Percentiles rank a stretch among this genome's conserved stretches.
phyloP scores from a whole-genome alignment of 2,329 filamentous ascomycete genomes.

The Ascochyta lentis region DNA sequence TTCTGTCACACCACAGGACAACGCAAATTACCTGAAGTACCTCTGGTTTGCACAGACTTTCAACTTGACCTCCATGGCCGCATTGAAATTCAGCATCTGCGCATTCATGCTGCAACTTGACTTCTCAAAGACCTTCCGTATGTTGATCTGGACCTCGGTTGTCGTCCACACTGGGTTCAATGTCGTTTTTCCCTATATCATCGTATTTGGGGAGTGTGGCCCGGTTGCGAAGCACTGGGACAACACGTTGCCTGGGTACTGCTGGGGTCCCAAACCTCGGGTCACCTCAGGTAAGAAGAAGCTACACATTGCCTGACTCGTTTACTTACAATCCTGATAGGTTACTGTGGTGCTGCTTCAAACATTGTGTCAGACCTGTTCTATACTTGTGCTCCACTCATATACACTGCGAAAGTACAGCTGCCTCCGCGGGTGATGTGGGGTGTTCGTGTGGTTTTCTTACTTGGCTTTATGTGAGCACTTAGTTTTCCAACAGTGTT shows the following conservation, averaged over 20 bases:
- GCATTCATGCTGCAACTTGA: constrained; percentile 14
- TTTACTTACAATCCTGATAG: background rate
- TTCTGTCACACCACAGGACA: background rate
- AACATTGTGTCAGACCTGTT: constrained; percentile 18
- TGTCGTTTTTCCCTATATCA: constrained; percentile 7
- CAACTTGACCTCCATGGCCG: constrained; percentile 15
- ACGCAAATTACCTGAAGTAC: background rate
- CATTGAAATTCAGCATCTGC: constrained; percentile 17
- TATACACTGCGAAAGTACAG: constrained; percentile 13
- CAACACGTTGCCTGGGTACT: constrained; percentile 2
- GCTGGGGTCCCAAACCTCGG: constrained; percentile 10
- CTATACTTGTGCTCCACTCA: constrained; percentile 14
- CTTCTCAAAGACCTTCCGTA: constrained; percentile 10
- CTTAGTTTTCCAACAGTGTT: too few species aligned
- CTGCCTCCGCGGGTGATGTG: constrained; percentile 6
- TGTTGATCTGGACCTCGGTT: constrained; percentile 3
- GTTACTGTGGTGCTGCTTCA: constrained; percentile 6
- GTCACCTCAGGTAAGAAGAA: constrained; percentile 1
- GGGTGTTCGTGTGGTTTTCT: constrained; percentile 18
- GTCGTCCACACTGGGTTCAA: constrained; percentile 9
- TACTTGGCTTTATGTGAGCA: constrained; percentile 15
- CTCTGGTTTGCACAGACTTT: constrained; percentile 18
- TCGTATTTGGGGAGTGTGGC: constrained; percentile 4
- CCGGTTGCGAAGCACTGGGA: constrained; percentile 14
- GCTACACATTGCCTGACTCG: too few species aligned